Conservation (phyloP, 805 yeast species). For the Isabelozyma pseudorhagii region DNA sequence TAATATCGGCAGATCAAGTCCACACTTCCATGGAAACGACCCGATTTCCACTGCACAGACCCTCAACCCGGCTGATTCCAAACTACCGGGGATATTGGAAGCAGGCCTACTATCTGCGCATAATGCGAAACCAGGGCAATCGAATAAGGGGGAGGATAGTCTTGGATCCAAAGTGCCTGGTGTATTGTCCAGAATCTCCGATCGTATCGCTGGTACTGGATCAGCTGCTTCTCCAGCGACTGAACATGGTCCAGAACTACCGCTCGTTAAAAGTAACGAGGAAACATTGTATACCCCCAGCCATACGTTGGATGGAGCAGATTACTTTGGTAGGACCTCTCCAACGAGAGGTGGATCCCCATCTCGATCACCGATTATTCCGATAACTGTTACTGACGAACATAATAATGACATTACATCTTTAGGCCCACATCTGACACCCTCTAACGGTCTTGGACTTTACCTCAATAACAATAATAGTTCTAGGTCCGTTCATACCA, state of each 20-base stretch:
- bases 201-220: constrained; percentile 35
- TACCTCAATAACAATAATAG: not conserved
- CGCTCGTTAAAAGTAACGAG: not conserved
- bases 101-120: constrained; percentile 11
- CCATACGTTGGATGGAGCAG: not conserved
- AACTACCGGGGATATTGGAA: constrained; percentile 13
- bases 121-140: not conserved
- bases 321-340: not conserved
- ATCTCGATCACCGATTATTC: not conserved
- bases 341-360: not conserved
- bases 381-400: constrained; percentile 1
- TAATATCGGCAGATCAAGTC: not conserved
- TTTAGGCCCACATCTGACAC: not conserved
- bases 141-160: not conserved
- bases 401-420: not conserved
- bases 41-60: not conserved
- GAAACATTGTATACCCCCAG: not conserved
- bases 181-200: constrained; percentile 25
- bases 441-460: not conserved
- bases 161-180: constrained; percentile 15
- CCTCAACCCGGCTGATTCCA: not conserved
- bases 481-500: not conserved
- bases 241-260: not conserved
- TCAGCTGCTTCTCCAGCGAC: constrained; percentile 4
- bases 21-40: not conserved